Base-by-base conservation (phyloP, 176 grass and related monocot species). In the Bonia amplexicaulis region DNA sequence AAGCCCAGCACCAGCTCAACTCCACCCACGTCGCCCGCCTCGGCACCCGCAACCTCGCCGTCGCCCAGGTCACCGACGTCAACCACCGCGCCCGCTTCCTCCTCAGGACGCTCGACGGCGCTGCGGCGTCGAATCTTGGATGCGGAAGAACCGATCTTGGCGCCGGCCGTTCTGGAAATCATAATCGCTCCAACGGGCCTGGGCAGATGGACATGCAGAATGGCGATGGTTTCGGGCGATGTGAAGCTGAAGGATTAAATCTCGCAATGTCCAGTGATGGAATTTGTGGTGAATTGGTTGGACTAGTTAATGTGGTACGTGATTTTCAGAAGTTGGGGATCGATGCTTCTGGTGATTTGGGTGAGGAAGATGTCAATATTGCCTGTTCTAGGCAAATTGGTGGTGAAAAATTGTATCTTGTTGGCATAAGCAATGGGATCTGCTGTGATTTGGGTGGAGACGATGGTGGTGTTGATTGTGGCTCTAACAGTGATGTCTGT, bases 1-100 rank as follows among this genome's bases (percentile, higher is more conserved):
- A 98, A 85, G 85, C 55, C 57, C 74, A 87, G 26, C 95, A 98
- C 68, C 95, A 93, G 7, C 95, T 98, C 49, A 98, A 94, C 81
- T 98, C 95, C 44, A 92, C 84, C 29, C 90, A 93, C 3, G 75
- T 98, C 41, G 95, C 89, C n/a, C 87, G 90, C 74, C 82, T 98
- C 42, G 93, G 95, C 23, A 88, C 95, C 61, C 90, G 83, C 75
- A 98, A 98, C 60, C 78, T 98, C 80, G 22, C 80, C 10, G 82
- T 98, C 9, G 64, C 71, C 9, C 82, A 73, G 62, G 87, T 98
- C 6, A 81, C 89, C 2, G 95, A 98, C 80, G 93, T 98, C 49
- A 95, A 93, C 74, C 80, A 90, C 66, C 79, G 87, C 48, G 93
- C 95, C 31, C 48, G 57, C 71, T 90, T 98, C 78, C 33, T 82